Evolutionary conservation across 83 land plant genomes (phyloP), one percentile per base, ranked within the genome.

Genomic region (Picea abies): DNA sequence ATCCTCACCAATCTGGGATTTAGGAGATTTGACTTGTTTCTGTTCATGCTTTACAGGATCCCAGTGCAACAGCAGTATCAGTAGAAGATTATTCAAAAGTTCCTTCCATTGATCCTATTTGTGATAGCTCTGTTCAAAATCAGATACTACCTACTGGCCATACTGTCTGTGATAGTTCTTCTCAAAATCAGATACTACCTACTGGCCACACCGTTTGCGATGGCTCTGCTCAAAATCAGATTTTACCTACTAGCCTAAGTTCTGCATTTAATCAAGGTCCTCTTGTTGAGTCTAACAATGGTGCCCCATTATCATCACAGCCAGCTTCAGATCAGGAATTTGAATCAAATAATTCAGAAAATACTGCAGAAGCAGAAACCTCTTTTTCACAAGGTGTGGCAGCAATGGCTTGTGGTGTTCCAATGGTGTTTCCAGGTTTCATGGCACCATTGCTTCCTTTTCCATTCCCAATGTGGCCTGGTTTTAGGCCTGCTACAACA

Each of bases 311-410:
- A 72, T 61, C 71, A 23, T 47, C 83, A 60, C 86, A 87, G 23
- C 60, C 89, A 67, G n/a, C 79, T 12, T 62, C 84, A 16, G 90
- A 87, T 8, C 91, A 91, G 76, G 91, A 89, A 81, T 80, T 82
- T 78, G 93, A 91, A 79, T 85, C 87, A 75, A 87, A 85, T 87
- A 86, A 83, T 22, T 90, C 92, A 10, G 63, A 86, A 83, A 84
- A 85, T 77, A 85, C 88, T 4, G 83, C 82, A 62, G 88, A 84
- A 10, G 85, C 67, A 9, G 90, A 62, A 69, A 37, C 9, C n/a
- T 16, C 68, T 9, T 32, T 60, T 12, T 41, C 67, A 23, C 83
- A 85, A 10, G 77, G 44, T 52, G 67, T 84, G 20, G 69, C 69
- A 11, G 76, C 62, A 61, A 69, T 80, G 44, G 86, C 84, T 49